Evolutionary conservation across 306 rosid species (phyloP), one percentile per base, ranked within the genome.

Genomic region (Cicer cuneatum): DNA sequence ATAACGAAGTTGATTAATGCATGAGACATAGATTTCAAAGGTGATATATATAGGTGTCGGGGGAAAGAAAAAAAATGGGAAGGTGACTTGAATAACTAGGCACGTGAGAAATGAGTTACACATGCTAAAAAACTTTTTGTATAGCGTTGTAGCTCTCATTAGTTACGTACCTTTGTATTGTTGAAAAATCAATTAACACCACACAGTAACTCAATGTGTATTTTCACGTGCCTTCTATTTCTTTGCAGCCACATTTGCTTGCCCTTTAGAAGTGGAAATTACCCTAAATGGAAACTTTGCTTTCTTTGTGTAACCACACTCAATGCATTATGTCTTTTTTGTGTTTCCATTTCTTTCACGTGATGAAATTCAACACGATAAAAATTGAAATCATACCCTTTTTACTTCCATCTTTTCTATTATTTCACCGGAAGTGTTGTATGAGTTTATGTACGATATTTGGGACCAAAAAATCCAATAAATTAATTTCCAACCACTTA

Each of bases 41-140:
- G 58, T 45, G 40, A 60, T 61, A 78, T 78, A 72, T 67, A 78
- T 61, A 78, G 79, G 74, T 49, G 74, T 73, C 46, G 66, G 68
- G 40, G 13, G 40, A 7, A 37, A 67, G 9, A 37, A 13, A 18
- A 39, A 53, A 38, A 24, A 13, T 2, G 3, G 18, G 21, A 67
- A 67, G 58, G 60, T 9, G 15, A 37, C 24, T 71, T 77, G 65
- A 78, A 18, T 18, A 54, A 61, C 7, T 45, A 8, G 37, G 71
- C 78, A 69, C 81, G 78, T 83, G 77, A 75, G 66, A 83, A 83
- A 83, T 78, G 86, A 83, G 78, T 78, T 69, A 46, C 81, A 69
- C 74, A 74, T 74, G 75, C 5, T 24, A 39, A n/a, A 47, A 78
- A 74, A 40, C 51, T 67, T 78, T 76, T 54, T 66, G 58, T n/a